phyloP scores from a whole-genome alignment of 106 monocot species.

The Ottelia alismoides region DNA sequence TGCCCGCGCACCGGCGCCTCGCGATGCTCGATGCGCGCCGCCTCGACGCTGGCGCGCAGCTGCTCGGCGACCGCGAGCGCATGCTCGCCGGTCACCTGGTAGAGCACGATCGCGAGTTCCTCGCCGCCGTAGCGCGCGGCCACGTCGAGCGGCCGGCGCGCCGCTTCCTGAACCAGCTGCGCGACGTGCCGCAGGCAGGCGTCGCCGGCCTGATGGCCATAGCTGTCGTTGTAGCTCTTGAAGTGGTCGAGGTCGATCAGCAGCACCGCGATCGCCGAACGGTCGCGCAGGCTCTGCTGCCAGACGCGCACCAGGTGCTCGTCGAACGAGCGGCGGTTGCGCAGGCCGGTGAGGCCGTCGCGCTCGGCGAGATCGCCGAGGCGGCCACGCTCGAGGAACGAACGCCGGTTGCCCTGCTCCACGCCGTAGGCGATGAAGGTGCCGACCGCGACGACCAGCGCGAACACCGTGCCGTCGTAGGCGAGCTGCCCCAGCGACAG shows the following conservation, averaged over 20 bases:
- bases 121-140: background rate
- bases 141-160: background rate
- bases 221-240: background rate
- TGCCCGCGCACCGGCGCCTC: background rate
- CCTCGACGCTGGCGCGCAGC: background rate
- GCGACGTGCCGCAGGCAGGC: background rate
- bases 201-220: background rate
- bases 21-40: background rate
- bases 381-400: too few relatives aligned
- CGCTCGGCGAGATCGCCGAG: background rate
- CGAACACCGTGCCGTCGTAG: too few relatives aligned
- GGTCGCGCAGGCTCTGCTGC: background rate
- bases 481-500: too few relatives aligned
- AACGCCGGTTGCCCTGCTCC: too few relatives aligned
- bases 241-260: background rate
- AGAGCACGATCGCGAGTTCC: background rate
- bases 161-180: background rate
- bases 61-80: background rate
- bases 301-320: background rate
- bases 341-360: background rate
- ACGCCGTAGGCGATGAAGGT: too few relatives aligned
- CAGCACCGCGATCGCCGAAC: background rate
- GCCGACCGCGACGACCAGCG: too few relatives aligned
- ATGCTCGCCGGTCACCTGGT: background rate
- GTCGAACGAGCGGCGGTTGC: background rate